Conservation (phyloP, 2,329 filamentous ascomycete genomes). For the Stenocarpella maydis region DNA sequence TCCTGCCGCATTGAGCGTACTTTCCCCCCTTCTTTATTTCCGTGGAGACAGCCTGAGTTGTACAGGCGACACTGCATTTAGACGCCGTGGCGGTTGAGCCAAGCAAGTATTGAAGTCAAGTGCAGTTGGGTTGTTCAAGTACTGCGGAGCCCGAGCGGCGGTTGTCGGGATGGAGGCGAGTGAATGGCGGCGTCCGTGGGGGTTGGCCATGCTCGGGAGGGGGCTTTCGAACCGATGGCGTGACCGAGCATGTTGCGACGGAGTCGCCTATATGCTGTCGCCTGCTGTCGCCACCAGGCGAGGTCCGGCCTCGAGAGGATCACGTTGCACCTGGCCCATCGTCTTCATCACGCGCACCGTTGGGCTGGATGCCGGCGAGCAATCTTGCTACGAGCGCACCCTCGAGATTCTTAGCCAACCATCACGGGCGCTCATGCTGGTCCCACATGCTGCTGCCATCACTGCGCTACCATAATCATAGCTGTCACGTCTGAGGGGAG, state of each 20-base stretch:
- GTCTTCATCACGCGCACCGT: neutral
- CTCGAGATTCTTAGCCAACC: neutral
- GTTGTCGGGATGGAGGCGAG: neutral
- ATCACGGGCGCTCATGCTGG: neutral
- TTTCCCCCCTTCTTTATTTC: neutral
- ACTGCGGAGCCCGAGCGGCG: neutral
- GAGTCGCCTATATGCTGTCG: neutral
- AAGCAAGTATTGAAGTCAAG: neutral
- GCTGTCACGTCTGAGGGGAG: no score
- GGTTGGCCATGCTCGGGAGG: neutral
- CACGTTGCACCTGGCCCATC: neutral
- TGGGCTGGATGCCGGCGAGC: neutral
- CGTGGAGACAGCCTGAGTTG: neutral
- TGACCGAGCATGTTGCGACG: neutral
- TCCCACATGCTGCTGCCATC: neutral
- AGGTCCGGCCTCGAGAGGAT: neutral
- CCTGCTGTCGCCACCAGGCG: neutral
- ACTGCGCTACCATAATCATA: neutral
- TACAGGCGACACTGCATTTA: neutral
- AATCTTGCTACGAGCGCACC: no score
- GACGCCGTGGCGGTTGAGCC: neutral
- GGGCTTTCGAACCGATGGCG: neutral
- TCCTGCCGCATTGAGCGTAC: constrained; percentile 11
- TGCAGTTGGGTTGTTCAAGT: neutral
- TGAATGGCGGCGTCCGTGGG: neutral